Evolutionary conservation across 78 protist species (phyloP), one percentile per base, ranked within the genome.

Genomic region (Guillardia theta): DNA sequence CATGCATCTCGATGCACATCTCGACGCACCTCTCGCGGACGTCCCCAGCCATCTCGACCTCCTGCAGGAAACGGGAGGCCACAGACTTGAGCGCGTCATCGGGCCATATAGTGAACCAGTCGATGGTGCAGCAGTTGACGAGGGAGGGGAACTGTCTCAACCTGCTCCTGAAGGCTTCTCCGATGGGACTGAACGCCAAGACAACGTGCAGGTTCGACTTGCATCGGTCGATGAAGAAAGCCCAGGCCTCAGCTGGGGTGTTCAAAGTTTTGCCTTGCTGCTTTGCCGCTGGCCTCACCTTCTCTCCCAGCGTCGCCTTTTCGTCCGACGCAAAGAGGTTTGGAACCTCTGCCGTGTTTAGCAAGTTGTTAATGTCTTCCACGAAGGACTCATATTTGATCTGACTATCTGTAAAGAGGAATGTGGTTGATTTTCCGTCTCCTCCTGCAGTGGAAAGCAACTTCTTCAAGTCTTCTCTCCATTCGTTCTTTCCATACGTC

Each of bases 91-190:
- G 95, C 37, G 99, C 99, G 53, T 97, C 98, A 15, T 2, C 58
- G 12, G 99, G 99, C 99, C 99, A 98, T 48, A 93, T 96, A 9
- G 93, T 39, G 97, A 97, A 97, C 98, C 98, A 98, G 76, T 98
- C 90, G 64, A 98, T 95, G 12, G 98, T 97, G 62, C 97, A 93
- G 96, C 97, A 96, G 92, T 97, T 98, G 88, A 98, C 94, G 5
- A 98, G 97, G 24, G 50, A 95, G 18, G 99, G 99, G 94, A 96
- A 97, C 96, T 94, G 93, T 15, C 98, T 95, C 36, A 97, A 94
- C 1, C 97, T 92, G 2, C 30, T 22, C 27, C 97, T 96, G 95
- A 97, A 97, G 18, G 83, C 48, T 12, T 48, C 95, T 3, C 97
- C 96, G 36, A 96, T 22, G 37, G 98, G 99, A 18, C 92, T 43